Evolutionary conservation across 352 stramenopile species (phyloP).

Genomic region (Pythium scleroteichum): DNA sequence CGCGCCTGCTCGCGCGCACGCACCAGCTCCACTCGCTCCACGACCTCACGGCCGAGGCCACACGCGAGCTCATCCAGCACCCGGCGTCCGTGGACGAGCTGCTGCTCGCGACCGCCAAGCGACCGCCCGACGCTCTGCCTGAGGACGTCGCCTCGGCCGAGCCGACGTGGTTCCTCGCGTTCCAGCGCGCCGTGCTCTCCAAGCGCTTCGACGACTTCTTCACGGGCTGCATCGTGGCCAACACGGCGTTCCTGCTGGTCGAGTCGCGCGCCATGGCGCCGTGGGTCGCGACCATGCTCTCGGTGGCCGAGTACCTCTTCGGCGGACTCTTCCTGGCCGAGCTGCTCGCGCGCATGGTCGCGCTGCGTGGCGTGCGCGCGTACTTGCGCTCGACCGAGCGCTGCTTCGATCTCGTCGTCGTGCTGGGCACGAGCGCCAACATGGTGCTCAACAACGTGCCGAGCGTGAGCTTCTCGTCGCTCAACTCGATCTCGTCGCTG

Average conservation of each 20-base stretch:
- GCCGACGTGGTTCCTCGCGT: slow-evolving; percentile 11
- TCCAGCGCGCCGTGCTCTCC: slow-evolving; percentile 59
- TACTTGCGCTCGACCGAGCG: slow-evolving; percentile 65
- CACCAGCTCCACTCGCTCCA: slow-evolving; percentile 53
- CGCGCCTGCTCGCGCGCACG: slow-evolving; percentile 34
- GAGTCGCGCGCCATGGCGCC: slow-evolving; percentile 65
- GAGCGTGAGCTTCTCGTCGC: slow-evolving; percentile 44
- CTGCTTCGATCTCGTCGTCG: slow-evolving; percentile 72
- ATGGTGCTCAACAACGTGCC: slow-evolving; percentile 71
- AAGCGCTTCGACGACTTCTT: slow-evolving; percentile 78
- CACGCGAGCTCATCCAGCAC: slow-evolving; percentile 64
- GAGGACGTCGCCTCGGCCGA: not conserved
- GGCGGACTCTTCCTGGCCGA: slow-evolving; percentile 60
- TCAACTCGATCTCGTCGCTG: slow-evolving; percentile 71
- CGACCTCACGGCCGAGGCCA: slow-evolving; percentile 65
- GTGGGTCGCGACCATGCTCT: slow-evolving; percentile 37
- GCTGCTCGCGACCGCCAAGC: slow-evolving; percentile 26
- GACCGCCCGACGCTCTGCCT: not conserved
- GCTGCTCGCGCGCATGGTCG: slow-evolving; percentile 62
- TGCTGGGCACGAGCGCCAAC: slow-evolving; percentile 66
- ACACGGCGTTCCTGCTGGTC: slow-evolving; percentile 65
- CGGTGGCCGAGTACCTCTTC: slow-evolving; percentile 73
- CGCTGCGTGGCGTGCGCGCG: slow-evolving; percentile 45
- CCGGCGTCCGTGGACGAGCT: slow-evolving; percentile 33
- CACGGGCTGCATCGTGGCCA: slow-evolving; percentile 64